Evolutionary conservation across 371 early-diverging fungal genomes (phyloP), one percentile per base, ranked within the genome.

Genomic region (Amoeboradix gromovi): DNA sequence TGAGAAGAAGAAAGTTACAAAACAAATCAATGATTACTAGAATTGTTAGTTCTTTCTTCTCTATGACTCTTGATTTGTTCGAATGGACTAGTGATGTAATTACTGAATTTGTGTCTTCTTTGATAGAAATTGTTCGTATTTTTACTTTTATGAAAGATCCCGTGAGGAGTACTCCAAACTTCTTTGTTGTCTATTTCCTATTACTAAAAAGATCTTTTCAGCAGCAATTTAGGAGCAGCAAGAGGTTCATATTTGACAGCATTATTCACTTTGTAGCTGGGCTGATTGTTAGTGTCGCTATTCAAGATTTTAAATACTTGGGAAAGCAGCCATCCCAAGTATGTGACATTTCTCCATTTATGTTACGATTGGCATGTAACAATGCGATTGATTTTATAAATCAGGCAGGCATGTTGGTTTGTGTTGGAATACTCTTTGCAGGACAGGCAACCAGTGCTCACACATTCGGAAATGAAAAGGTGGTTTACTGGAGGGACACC

Each of bases 401-500:
- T 69, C 75, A 0, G 66, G 73, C 75, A 1, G 80, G 75, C 1
- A 78, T 75, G 67, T 79, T 48, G 48, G 48, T 48, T 48, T 48
- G 48, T 48, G 48, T 48, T 22, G 48, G 48, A 12, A 48, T 48
- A 12, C 22, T 48, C 22, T 48, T 48, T 22, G 48, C 48, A 12
- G 48, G 48, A 5, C 48, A 48, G 48, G 48, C 48, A 48, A 48
- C 77, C 29, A 75, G 71, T 29, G 78, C 75, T 5, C 29, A 71
- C 67, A 80, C 79, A 0, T 82, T 81, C 71, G 81, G 82, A 30
- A 75, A 75, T 27, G 82, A 82, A 72, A 75, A 75, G 68, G 71
- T 75, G 17, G 82, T 81, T 27, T 80, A 75, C 68, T 80, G 80
- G 80, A 75, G 82, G 2, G 80, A 82, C 22, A 74, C 80, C 28